Base-by-base conservation (phyloP, 2,329 filamentous ascomycete genomes). In the Graphium sp. region DNA sequence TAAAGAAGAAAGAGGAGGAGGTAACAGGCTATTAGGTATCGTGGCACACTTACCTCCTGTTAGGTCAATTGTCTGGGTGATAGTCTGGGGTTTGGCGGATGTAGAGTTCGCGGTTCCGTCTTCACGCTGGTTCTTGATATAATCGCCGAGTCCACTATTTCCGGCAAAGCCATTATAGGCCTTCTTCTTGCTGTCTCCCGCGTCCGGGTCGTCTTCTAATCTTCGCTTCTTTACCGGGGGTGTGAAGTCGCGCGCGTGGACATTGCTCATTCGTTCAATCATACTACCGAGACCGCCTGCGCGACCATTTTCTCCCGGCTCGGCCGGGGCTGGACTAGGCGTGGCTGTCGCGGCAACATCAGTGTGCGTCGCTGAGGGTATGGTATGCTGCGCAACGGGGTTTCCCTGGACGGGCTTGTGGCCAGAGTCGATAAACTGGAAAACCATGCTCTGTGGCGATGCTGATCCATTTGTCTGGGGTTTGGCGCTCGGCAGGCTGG, bases 201-300 rank as follows among this genome's bases (percentile, higher is more conserved):
- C 50, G 14, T 52, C 41, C 12, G 55, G 46, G 26, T 57, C 46
- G 19, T 61, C 54, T 10, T 62, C 55, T 7, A 66, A 49, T 44
- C 72, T 84, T 30, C 71, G 53, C 29, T 73, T 72, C 52, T 87
- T 87, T 17, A 61, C 55, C 13, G 78, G 69, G 3, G 63, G 59
- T 18, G 58, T 43, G 47, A 60, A 36, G 43, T 56, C 40, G 16
- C 84, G 76, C 29, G 75, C 64, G 38, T 80, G 66, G 10, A 91
- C 67, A 38, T 76, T 74, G 46, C 85, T 81, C 45, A 84, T 60
- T 18, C 71, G 66, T 48, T 91, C 81, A 25, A 92, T 69, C 54
- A 84, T 69, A 31, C 54, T 53, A 7, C 63, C 60, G 38, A 70
- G 62, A 16, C 68, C 66, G 28, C 27, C 46, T 75, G 15, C 52